Evolutionary conservation across 805 yeast genomes (phyloP).

Genomic region (Candida palmyrensis): DNA sequence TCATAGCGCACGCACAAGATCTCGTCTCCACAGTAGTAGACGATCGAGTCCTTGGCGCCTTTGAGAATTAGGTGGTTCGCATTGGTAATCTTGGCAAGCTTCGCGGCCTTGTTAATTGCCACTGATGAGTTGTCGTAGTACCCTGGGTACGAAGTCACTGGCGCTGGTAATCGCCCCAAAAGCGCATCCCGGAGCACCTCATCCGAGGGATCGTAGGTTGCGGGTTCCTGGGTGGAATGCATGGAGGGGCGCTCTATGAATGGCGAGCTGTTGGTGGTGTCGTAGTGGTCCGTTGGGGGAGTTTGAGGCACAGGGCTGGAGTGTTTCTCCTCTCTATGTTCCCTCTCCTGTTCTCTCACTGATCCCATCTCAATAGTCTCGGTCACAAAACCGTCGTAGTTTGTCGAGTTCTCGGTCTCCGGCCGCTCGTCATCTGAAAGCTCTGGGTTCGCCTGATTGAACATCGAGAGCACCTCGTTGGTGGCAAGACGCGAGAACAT

Average conservation of each 20-base stretch:
- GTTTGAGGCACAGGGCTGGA: slow-evolving; percentile 7
- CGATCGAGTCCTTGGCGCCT: slow-evolving; percentile 35
- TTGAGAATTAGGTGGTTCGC: slow-evolving; percentile 27
- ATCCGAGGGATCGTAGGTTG: slow-evolving; percentile 38
- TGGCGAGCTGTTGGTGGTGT: slow-evolving; percentile 41
- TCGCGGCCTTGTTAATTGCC: slow-evolving; percentile 20
- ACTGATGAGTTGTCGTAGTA: slow-evolving; percentile 28
- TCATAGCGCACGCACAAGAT: slow-evolving; percentile 46
- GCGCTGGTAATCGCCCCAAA: slow-evolving; percentile 31
- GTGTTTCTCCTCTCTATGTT: slow-evolving; percentile 5
- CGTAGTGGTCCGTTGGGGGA: slow-evolving; percentile 22
- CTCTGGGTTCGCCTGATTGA: slow-evolving; percentile 42
- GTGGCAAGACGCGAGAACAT: slow-evolving; percentile 70
- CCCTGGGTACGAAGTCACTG: slow-evolving; percentile 26
- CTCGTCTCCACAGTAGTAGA: slow-evolving; percentile 40
- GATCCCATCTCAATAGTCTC: slow-evolving; percentile 34
- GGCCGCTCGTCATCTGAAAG: slow-evolving; percentile 19
- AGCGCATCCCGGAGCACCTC: slow-evolving; percentile 31
- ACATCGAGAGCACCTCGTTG: slow-evolving; percentile 70
- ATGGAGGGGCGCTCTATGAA: slow-evolving; percentile 34
- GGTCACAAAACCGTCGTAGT: slow-evolving; percentile 43
- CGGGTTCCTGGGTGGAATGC: neutral
- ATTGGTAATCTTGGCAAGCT: slow-evolving; percentile 33
- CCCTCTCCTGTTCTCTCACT: neutral
- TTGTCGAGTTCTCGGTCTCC: slow-evolving; percentile 21